phyloP scores from a whole-genome alignment of 495 filamentous ascomycete species.

The Eremomyces bilateralis region DNA sequence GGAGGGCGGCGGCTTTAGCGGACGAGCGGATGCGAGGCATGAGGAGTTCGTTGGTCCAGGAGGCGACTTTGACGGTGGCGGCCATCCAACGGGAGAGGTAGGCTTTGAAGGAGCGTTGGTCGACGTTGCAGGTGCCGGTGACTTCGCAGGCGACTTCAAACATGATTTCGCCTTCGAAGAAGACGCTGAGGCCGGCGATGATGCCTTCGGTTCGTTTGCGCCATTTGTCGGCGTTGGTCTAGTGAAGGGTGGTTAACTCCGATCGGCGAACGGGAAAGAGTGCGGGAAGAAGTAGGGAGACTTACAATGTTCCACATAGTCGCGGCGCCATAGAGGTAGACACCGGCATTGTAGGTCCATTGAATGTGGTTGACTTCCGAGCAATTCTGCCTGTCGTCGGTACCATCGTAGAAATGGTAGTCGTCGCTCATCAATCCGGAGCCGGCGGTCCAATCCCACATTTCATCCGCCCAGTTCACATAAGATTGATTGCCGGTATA shows the following conservation, averaged over 20 bases:
- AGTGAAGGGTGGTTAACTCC: background rate
- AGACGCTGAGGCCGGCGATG: constrained; percentile 27
- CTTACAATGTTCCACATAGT: constrained; percentile 55
- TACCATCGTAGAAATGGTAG: constrained; percentile 46
- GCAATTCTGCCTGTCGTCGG: constrained; percentile 34
- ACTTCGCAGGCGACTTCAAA: constrained; percentile 51
- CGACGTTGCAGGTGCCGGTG: constrained; percentile 39
- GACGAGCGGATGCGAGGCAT: constrained; percentile 32
- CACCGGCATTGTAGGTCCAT: constrained; percentile 59
- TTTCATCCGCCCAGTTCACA: constrained; percentile 47
- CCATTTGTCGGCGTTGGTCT: constrained; percentile 30
- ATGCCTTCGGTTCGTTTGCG: constrained; percentile 32
- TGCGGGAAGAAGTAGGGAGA: background rate
- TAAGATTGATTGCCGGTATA: constrained; percentile 65
- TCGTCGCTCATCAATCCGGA: constrained; percentile 30
- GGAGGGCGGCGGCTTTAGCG: constrained; percentile 35
- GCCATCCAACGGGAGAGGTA: constrained; percentile 52
- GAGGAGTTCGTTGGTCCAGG: constrained; percentile 33
- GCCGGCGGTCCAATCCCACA: constrained; percentile 43
- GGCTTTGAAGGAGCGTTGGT: constrained; percentile 56
- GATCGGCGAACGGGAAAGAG: constrained; percentile 4
- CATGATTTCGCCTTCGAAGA: constrained; percentile 38
- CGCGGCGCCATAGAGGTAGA: constrained; percentile 49
- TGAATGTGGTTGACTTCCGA: constrained; percentile 36
- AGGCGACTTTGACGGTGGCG: constrained; percentile 40